Conservation (phyloP, 2,329 filamentous ascomycete genomes). For the Apiospora rasikravindrae region DNA sequence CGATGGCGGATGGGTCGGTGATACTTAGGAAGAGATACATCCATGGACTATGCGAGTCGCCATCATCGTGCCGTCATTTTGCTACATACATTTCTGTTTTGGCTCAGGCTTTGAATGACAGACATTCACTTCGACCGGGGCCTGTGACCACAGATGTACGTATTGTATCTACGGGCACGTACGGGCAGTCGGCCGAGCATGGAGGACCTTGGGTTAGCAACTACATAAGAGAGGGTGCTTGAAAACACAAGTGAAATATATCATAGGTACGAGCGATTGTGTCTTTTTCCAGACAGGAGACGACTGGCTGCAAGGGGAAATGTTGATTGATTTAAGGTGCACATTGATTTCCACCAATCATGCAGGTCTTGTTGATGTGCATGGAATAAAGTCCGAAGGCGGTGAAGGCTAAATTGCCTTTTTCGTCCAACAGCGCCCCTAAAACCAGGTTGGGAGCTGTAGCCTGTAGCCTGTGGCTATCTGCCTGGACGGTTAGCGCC, state of each 20-base stretch:
- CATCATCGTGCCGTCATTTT: not conserved
- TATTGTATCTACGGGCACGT: no score
- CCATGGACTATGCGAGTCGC: not conserved
- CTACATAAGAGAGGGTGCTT: not conserved
- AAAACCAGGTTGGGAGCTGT: not conserved
- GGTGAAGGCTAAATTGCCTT: not conserved
- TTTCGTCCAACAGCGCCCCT: not conserved
- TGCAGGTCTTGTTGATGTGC: no score
- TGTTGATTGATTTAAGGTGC: not conserved
- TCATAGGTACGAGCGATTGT: not conserved
- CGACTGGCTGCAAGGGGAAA: not conserved
- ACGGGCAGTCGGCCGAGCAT: not conserved
- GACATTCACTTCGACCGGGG: not conserved
- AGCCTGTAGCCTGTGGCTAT: no score
- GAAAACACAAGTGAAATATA: no score
- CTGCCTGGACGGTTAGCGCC: not conserved
- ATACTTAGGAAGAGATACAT: slow-evolving; percentile 26
- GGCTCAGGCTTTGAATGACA: not conserved
- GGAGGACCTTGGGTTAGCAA: not conserved
- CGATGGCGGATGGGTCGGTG: slow-evolving; percentile 43
- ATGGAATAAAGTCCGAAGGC: not conserved
- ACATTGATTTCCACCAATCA: no score
- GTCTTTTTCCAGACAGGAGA: not conserved
- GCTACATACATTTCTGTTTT: not conserved
- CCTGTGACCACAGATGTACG: not conserved